phyloP scores from a whole-genome alignment of 2,329 filamentous ascomycete species.

The Pestalotiopsis sp. region DNA sequence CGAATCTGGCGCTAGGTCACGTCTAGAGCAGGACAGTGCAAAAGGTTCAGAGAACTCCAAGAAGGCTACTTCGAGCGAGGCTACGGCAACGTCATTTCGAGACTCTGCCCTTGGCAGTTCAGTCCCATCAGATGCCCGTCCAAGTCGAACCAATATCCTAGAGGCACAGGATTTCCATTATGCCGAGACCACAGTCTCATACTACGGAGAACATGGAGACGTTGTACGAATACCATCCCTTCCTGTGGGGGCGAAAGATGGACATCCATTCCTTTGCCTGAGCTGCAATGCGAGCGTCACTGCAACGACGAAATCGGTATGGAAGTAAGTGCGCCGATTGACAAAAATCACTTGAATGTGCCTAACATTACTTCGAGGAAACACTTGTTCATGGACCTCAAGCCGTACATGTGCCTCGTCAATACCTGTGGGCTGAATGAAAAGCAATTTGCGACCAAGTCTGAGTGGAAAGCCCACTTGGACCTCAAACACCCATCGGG shows the following conservation, averaged over 20 bases:
- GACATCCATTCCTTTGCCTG: constrained; percentile 1
- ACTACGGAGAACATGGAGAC: constrained; percentile 14
- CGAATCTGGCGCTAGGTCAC: background rate
- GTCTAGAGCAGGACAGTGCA: background rate
- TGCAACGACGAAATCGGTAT: background rate
- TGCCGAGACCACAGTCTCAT: constrained; percentile 19
- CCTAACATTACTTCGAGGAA: constrained; percentile 8
- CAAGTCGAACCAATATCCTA: background rate
- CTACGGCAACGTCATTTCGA: constrained; percentile 10
- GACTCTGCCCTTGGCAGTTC: constrained; percentile 14
- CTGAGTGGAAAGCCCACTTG: constrained; percentile 9
- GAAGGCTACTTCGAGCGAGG: background rate
- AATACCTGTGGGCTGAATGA: background rate
- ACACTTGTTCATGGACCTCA: constrained; percentile 13
- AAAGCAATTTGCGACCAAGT: constrained; percentile 7
- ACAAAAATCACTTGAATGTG: background rate
- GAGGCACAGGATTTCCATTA: background rate
- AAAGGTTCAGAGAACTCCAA: background rate
- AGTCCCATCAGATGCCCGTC: background rate
- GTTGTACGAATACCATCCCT: constrained; percentile 17
- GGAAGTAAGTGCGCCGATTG: background rate
- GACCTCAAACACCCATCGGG: background rate
- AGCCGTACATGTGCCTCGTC: constrained; percentile 15
- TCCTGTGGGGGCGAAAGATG: constrained; percentile 15
- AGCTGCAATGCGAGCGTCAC: background rate